Evolutionary conservation across 106 monocot species (phyloP), one percentile per base, ranked within the genome.

Genomic region (Vanilla planifolia): DNA sequence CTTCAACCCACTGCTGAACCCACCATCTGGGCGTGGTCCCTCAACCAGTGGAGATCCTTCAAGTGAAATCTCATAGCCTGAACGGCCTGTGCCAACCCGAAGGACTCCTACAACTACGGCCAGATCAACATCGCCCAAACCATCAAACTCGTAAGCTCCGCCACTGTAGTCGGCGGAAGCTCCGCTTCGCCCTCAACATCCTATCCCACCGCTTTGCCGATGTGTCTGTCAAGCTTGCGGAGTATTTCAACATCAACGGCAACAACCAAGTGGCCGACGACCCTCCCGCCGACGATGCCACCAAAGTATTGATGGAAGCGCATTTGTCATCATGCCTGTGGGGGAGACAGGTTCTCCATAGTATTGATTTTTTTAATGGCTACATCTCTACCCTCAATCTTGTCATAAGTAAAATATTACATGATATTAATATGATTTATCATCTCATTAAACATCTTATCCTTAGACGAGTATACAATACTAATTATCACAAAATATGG

Each of bases 71-170:
- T 81, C 33, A 77, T 77, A 21, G 72, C 81, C 59, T 68, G 73
- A 29, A 77, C 81, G 4, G 81, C 81, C 32, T 39, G 81, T 7
- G 72, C 81, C n/a, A 81, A 81, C 67, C 81, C 75, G 6, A 76
- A 81, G 59, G 81, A 76, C 1, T 81, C 81, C 1, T 81, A 76
- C 59, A 76, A 81, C 59, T 81, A 81, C 63, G 81, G 81, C 8
- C 43, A 47, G 27, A 70, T 81, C 64, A 58, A 71, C 59, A 76
- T 81, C 56, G 68, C 71, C 26, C 71, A 76, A 32, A 81, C 76
- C 72, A 76, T 81, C 68, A 75, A 67, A 48, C 72, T 81, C 47
- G 26, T 23, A 21, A 81, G 44, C 70, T 24, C 61, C 15, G 48
- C 64, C 15, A 53, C 36, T 4, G 24, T 15, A 6, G 81, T 82